Evolutionary conservation across 2,329 filamentous ascomycete genomes (phyloP).

Genomic region (Magnaporthales sp.): DNA sequence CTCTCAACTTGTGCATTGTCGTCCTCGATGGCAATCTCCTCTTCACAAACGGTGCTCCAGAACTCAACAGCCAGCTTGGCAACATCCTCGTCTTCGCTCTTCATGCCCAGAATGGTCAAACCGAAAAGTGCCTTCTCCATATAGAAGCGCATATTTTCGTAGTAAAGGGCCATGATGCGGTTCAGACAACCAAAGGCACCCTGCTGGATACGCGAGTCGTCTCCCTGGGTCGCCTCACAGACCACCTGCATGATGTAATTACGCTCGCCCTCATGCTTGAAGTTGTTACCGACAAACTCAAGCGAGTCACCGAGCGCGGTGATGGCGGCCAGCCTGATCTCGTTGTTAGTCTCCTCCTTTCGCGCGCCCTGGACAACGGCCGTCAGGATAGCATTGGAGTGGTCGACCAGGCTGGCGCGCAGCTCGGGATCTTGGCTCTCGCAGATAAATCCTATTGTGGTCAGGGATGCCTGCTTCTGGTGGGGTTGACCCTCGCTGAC

Average conservation of each 20-base stretch:
- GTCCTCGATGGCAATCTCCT: slow-evolving; percentile 96
- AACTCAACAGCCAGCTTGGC: slow-evolving; percentile 97
- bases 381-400: slow-evolving; percentile 96
- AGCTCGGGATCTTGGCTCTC: slow-evolving; percentile 88
- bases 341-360: slow-evolving; percentile 86
- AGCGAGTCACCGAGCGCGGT: slow-evolving; percentile 91
- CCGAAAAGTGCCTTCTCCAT: slow-evolving; percentile 99
- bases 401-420: slow-evolving; percentile 67
- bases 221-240: slow-evolving; percentile 94
- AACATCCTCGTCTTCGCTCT: slow-evolving; percentile 94
- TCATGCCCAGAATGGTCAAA: slow-evolving; percentile 96
- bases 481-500: slow-evolving; percentile 79
- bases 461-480: slow-evolving; percentile 90
- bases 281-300: slow-evolving; percentile 96
- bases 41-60: slow-evolving; percentile 99
- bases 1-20: slow-evolving; percentile 75
- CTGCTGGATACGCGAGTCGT: slow-evolving; percentile 85
- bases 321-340: slow-evolving; percentile 89
- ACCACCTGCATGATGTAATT: slow-evolving; percentile 99
- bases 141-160: slow-evolving; percentile 99
- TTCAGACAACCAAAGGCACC: slow-evolving; percentile 96
- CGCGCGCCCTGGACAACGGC: slow-evolving; percentile 95
- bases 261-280: slow-evolving; percentile 96
- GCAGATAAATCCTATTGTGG: slow-evolving; percentile 97
- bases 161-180: slow-evolving; percentile 97